Percentiles rank a stretch among this genome's conserved stretches.
Evolutionary conservation across 352 stramenopile genomes (phyloP).

Genomic region (Phytopythium cucurbitacearum): DNA sequence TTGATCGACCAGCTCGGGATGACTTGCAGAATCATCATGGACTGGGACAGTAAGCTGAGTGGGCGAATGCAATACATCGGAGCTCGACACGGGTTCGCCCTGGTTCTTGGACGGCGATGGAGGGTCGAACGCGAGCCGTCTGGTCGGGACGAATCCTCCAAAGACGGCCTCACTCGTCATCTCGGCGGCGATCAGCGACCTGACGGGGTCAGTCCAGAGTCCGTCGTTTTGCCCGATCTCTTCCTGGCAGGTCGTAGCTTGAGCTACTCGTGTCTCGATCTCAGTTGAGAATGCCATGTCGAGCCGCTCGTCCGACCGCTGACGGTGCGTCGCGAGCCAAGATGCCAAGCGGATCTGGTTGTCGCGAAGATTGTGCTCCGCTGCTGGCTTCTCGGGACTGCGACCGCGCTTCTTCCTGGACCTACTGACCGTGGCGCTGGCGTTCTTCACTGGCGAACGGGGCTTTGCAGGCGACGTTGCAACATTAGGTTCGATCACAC

Average conservation of each 20-base stretch:
- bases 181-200: slow-evolving; percentile 43
- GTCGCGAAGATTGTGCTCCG: too few species aligned
- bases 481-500: too few species aligned
- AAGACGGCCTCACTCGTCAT: slow-evolving; percentile 58
- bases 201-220: slow-evolving; percentile 41
- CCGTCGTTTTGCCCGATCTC: slow-evolving; percentile 8
- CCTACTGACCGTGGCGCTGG: too few species aligned
- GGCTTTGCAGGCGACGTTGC: too few species aligned
- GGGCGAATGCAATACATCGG: neutral
- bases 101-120: neutral
- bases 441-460: too few species aligned
- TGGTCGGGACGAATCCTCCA: slow-evolving; percentile 31
- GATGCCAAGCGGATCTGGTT: too few species aligned
- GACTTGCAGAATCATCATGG: neutral
- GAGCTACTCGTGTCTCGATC: slow-evolving; percentile 27
- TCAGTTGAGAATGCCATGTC: slow-evolving; percentile 26
- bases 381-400: too few species aligned
- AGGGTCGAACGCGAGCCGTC: slow-evolving; percentile 21
- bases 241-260: slow-evolving; percentile 11
- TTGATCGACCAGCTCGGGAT: neutral
- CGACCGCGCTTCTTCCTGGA: too few species aligned
- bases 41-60: neutral
- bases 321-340: too few species aligned
- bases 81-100: neutral
- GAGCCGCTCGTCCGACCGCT: neutral